Conservation (phyloP, 345 rosid genomes). For the Raphanus raphanistrum region DNA sequence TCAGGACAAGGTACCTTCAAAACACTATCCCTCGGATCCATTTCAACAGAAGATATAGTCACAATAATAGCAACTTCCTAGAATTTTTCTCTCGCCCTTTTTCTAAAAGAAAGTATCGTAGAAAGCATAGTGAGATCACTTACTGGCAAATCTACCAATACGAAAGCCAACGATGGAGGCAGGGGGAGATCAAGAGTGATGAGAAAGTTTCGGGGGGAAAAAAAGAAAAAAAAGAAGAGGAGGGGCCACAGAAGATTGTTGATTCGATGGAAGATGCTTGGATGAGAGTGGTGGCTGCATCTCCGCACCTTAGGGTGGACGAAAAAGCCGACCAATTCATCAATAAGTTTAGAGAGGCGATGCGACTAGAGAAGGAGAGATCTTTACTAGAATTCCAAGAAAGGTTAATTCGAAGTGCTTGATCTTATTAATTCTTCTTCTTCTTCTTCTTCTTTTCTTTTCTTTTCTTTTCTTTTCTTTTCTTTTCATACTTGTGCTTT, state of each 20-base stretch:
- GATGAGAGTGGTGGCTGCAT: conserved; percentile 60
- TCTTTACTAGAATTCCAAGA: conserved; percentile 58
- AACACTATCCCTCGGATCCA: neutral
- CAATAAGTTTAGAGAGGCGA: conserved; percentile 49
- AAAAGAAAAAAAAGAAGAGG: neutral
- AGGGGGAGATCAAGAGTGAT: neutral
- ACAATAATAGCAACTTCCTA: neutral
- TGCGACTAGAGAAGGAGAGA: conserved; percentile 59
- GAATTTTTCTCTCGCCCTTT: conserved; percentile 33
- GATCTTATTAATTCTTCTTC: neutral
- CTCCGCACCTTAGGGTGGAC: conserved; percentile 73
- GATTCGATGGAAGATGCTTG: conserved; percentile 67
- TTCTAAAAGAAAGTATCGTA: neutral
- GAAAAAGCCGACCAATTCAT: conserved; percentile 74
- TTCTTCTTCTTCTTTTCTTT: neutral
- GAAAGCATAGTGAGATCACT: conserved; percentile 13
- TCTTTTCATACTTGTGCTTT: neutral
- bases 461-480: neutral
- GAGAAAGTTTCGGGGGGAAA: neutral
- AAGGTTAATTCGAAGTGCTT: conserved; percentile 59
- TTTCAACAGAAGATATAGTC: neutral
- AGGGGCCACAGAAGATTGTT: neutral
- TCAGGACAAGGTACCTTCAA: conserved; percentile 34
- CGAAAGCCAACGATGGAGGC: conserved; percentile 19
- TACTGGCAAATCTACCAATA: conserved; percentile 23